These are phyloP conservation scores for Venturiaceae sp. DNA, from an alignment of 2,329 filamentous ascomycete species.

Conservation along the genomic window DNA sequence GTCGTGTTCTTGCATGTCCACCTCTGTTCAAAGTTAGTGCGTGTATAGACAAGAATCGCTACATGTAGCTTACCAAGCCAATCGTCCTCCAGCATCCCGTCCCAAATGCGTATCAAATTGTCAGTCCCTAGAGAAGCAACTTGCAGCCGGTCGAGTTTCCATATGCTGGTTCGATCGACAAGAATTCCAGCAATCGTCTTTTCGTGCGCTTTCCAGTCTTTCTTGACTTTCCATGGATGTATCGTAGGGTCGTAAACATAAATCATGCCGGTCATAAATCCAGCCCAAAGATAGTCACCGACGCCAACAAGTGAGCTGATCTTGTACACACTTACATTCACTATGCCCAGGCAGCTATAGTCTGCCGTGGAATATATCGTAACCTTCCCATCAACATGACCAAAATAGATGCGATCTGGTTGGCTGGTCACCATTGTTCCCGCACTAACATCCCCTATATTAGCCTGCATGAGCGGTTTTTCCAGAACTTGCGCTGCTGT, in stretches of 20 bases:
- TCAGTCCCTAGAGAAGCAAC: slow-evolving; percentile 83
- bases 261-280: slow-evolving; percentile 87
- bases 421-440: slow-evolving; percentile 67
- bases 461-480: slow-evolving; percentile 58
- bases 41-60: slow-evolving; percentile 4
- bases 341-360: slow-evolving; percentile 65
- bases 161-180: slow-evolving; percentile 72
- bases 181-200: slow-evolving; percentile 70
- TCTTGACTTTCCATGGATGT: slow-evolving; percentile 81
- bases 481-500: slow-evolving; percentile 55
- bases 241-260: slow-evolving; percentile 81
- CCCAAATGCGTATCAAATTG: slow-evolving; percentile 77
- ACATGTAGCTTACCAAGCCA: slow-evolving; percentile 56
- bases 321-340: slow-evolving; percentile 89
- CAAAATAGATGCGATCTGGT: slow-evolving; percentile 75
- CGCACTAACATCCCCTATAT: slow-evolving; percentile 78
- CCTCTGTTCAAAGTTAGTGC: slow-evolving; percentile 39
- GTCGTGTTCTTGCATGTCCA: slow-evolving; percentile 76
- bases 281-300: slow-evolving; percentile 80
- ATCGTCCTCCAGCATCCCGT: slow-evolving; percentile 85
- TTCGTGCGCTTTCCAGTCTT: slow-evolving; percentile 90
- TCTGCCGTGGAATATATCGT: slow-evolving; percentile 79
- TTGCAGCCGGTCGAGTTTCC: slow-evolving; percentile 74
- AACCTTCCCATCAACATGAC: slow-evolving; percentile 87
- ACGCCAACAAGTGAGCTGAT: slow-evolving; percentile 80